Base-by-base conservation (phyloP, 805 yeast genomes). In the Pichia deserticola region DNA sequence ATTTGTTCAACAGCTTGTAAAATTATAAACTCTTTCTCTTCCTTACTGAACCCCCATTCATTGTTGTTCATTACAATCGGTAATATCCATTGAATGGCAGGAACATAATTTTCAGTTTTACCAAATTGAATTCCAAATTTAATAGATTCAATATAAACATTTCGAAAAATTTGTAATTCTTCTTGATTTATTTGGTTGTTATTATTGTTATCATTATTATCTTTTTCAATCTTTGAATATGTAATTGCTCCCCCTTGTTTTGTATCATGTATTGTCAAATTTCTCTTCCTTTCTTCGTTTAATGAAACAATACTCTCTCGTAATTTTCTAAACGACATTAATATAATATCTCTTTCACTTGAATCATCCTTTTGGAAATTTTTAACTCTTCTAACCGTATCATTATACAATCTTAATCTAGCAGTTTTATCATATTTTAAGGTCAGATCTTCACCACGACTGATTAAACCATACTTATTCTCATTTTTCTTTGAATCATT, bases 381-480 rank as follows among this genome's bases (percentile, higher is more conserved):
- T 42, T 55, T 29, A 33, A 58, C 39, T 20, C 67, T 60, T 11
- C 48, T 42, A 32, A 71, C 59, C 3, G 81, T 72, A 36, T 62
- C 54, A 2, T 61, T 55, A 56, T 75, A 76, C 46, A 70, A 72
- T 32, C 60, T 61, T 6, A 55, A 58, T 55, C 86, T 65, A 9
- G 73, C 76, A 5, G 49, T 45, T 4, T 67, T 68, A 56, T 75
- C 74, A 5, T 63, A 57, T 56, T 75, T 81, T 40, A 83, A 66
- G 38, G 76, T 60, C 46, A 59, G 60, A 49, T 76, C 81, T 41
- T 76, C 82, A 1, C 87, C 86, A 50, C 88, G 66, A 54, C 87
- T 82, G 7, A 81, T 62, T 45, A 79, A 66, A 0, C 87, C 86
- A 53, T 72, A 78, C 2, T 54, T 47, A 13, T 9, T 20, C 12